Percentiles rank a stretch among this genome's conserved stretches.
phyloP scores from a whole-genome alignment of 2,329 filamentous ascomycete genomes.

The Bretziella fagacearum region DNA sequence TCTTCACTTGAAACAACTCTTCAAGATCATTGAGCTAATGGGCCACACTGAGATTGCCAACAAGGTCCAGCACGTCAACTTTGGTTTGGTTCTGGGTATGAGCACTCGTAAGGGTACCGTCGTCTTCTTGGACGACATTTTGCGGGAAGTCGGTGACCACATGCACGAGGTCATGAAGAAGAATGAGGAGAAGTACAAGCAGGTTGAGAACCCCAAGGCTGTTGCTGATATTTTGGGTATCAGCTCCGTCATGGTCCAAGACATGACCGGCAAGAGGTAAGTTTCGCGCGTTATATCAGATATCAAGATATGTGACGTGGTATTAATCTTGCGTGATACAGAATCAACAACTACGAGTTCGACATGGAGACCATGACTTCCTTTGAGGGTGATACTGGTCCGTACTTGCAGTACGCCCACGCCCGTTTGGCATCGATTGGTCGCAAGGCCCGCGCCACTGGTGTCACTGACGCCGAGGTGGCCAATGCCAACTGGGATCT shows the following conservation, averaged over 20 bases:
- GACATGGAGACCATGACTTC: constrained; percentile 69
- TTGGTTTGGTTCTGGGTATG: constrained; percentile 55
- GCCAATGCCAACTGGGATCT: constrained; percentile 47
- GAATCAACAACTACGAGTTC: constrained; percentile 53
- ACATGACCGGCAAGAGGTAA: constrained; percentile 73
- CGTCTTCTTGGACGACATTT: constrained; percentile 56
- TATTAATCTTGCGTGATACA: constrained; percentile 17
- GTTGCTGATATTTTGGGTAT: constrained; percentile 84
- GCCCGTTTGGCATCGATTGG: constrained; percentile 52
- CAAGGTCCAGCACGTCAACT: constrained; percentile 59
- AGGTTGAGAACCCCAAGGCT: constrained; percentile 66
- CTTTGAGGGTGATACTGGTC: constrained; percentile 72
- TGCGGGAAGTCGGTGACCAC: constrained; percentile 68
- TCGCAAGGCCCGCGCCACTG: constrained; percentile 37
- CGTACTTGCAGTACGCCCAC: constrained; percentile 72
- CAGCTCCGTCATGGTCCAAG: constrained; percentile 91
- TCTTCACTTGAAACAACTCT: constrained; percentile 55
- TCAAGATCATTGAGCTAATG: constrained; percentile 60
- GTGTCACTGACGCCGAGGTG: constrained; percentile 39
- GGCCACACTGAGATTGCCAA: constrained; percentile 49
- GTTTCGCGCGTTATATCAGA: background rate
- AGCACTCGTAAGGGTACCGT: constrained; percentile 56
- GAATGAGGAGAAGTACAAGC: constrained; percentile 78
- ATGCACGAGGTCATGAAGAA: constrained; percentile 97
- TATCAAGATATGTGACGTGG: constrained; percentile 4